Evolutionary conservation across 345 rosid genomes (phyloP), one percentile per base, ranked within the genome.

Genomic region (Salix udensis): DNA sequence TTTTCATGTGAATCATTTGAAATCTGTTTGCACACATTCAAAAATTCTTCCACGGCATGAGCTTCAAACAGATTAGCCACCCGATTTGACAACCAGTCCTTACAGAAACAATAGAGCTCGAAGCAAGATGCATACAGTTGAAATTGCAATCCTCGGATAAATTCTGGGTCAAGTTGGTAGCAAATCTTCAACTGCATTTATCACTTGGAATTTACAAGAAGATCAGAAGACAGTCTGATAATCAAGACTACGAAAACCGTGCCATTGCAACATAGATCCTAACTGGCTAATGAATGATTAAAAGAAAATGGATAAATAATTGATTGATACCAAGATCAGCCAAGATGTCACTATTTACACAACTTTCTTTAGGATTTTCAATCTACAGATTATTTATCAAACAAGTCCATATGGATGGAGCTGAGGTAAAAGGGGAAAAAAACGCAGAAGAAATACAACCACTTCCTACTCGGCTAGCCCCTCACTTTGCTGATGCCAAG

Each of bases 351-450:
- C 36, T 37, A 80, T 75, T 69, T 66, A 83, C 86, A 83, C 2
- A 48, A n/a, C 67, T 70, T 58, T 64, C 46, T 50, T 48, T 62
- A 68, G 28, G 61, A n/a, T 72, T 48, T 36, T 84, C 72, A 75
- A 68, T 79, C 83, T 76, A 83, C 86, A 84, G 53, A 55, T 90
- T 90, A 90, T 90, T 89, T 90, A 88, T 89, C 85, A 69, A 85
- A 85, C 92, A 86, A 81, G 81, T 67, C 72, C 81, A 70, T 6
- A 40, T 10, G 70, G 46, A 36, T 10, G 70, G 46, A 65, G 77
- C 70, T 6, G 37, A 23, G 76, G 53, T 34, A 46, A 58, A 14
- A 31, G 31, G 50, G 24, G 18, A 69, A 37, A 65, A 77, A 79
- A 67, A 48, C 64, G 26, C 30, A 46, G 24, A 74, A 64, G 9